A percentile compares a stretch with the other conserved stretches of the same genome.
These are phyloP conservation scores for Teratosphaeria destructans DNA, from an alignment of 2,329 filamentous ascomycete genomes.

Conservation along the genomic window DNA sequence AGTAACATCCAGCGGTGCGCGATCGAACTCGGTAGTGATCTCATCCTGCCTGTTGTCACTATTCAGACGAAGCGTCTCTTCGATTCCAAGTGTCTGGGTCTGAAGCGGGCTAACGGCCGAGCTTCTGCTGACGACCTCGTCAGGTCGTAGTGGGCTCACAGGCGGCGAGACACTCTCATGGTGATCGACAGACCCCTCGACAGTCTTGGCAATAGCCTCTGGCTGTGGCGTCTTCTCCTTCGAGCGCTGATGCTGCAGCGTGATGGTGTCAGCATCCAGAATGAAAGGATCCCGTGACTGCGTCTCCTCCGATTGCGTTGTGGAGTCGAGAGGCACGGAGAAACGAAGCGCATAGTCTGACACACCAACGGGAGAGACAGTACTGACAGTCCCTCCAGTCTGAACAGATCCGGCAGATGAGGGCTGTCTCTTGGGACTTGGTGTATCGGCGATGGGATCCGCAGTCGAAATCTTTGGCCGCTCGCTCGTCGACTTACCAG, in stretches of 20 bases:
- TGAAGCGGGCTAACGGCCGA: conserved; percentile 26
- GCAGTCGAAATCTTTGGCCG: neutral
- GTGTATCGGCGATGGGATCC: conserved; percentile 1
- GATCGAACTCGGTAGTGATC: conserved; percentile 4
- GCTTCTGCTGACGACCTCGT: conserved; percentile 19
- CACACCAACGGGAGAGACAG: conserved; percentile 14
- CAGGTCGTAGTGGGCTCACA: conserved; percentile 22
- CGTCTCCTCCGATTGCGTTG: conserved; percentile 19
- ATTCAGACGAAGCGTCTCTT: conserved; percentile 16
- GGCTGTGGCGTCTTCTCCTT: conserved; percentile 4
- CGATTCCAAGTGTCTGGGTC: conserved; percentile 20
- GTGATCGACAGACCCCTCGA: neutral
- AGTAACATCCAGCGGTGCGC: conserved; percentile 1
- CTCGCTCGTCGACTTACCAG: neutral
- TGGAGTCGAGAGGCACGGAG: conserved; percentile 20
- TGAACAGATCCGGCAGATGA: conserved; percentile 13
- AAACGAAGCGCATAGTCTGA: conserved; percentile 25
- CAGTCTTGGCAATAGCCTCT: neutral
- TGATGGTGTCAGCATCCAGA: conserved; percentile 25
- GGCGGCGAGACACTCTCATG: conserved; percentile 4
- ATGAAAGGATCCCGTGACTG: conserved; percentile 23
- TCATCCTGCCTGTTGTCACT: conserved; percentile 1
- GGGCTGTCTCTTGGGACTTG: conserved; percentile 5
- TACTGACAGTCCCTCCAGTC: neutral
- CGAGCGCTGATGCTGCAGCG: conserved; percentile 19